A percentile compares a stretch with the other conserved stretches of the same genome.
Conservation (phyloP, 148 eudicot species). For the Rhododendron kiyosumense region DNA sequence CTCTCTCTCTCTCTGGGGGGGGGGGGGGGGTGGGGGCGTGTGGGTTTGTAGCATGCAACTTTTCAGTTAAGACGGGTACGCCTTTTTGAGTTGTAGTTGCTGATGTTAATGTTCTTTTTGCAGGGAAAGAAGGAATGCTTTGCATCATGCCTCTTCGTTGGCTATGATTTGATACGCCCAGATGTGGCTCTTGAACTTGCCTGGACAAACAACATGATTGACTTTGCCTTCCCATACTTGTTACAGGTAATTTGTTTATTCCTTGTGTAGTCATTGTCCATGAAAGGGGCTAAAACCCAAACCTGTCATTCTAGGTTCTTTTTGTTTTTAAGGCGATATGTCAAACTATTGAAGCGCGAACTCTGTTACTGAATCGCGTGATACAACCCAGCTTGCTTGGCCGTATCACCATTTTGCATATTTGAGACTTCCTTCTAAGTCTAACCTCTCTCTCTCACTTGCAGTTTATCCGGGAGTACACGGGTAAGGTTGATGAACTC, state of each 20-base stretch:
- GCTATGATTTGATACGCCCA: slow-evolving; percentile 78
- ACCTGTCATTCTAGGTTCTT: not conserved
- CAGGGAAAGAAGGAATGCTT: slow-evolving; percentile 98
- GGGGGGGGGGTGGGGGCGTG: not conserved
- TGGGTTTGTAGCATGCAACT: not conserved
- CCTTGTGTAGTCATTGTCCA: not conserved
- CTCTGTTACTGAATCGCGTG: not conserved
- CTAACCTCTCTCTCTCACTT: not conserved
- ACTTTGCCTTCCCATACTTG: slow-evolving; percentile 95
- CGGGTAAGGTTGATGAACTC: slow-evolving; percentile 91
- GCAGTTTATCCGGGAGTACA: slow-evolving; percentile 96
- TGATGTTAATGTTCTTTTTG: slow-evolving; percentile 17
- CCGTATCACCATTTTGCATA: not conserved
- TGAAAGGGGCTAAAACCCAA: not conserved
- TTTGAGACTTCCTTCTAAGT: not conserved
- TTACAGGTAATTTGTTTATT: slow-evolving; percentile 53
- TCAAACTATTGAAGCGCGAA: not conserved
- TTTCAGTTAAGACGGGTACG: not conserved
- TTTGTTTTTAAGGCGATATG: not conserved
- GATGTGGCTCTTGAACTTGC: slow-evolving; percentile 94
- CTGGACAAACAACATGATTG: slow-evolving; percentile 93
- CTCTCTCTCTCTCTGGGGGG: not conserved
- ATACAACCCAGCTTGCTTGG: not conserved
- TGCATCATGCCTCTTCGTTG: slow-evolving; percentile 88
- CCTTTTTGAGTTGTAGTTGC: not conserved